These are phyloP conservation scores for Fusarium equiseti DNA, from an alignment of 2,329 filamentous ascomycete genomes.

Conservation along the genomic window DNA sequence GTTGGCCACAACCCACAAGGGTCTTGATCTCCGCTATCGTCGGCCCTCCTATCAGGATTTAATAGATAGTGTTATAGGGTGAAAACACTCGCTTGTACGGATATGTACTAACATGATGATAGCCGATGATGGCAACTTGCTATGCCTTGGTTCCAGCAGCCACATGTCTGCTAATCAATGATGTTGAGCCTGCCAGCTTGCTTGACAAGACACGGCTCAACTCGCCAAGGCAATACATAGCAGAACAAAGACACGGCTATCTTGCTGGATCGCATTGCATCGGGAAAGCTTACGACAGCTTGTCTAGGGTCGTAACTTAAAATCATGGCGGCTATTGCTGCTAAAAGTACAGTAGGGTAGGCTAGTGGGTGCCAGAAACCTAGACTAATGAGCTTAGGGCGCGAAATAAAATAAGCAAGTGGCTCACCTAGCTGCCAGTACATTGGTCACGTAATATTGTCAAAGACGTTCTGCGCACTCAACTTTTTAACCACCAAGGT, in stretches of 20 bases:
- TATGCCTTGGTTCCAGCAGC: background rate
- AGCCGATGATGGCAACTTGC: background rate
- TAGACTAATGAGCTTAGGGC: background rate
- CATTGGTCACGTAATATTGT: background rate
- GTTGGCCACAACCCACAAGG: constrained; percentile 24
- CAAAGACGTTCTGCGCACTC: background rate
- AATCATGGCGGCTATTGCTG: constrained; percentile 27
- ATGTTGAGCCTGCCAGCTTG: background rate
- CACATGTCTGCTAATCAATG: constrained; percentile 1
- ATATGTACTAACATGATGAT: background rate
- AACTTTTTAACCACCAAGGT: background rate
- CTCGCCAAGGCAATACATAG: constrained; percentile 9
- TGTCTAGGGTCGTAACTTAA: constrained; percentile 22
- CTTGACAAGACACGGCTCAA: background rate
- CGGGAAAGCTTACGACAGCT: constrained; percentile 27
- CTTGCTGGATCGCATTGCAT: constrained; percentile 9
- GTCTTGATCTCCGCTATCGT: constrained; percentile 9
- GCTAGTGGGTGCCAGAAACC: background rate
- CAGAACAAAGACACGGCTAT: constrained; percentile 24
- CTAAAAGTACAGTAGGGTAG: constrained; percentile 5
- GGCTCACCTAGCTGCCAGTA: accelerated
- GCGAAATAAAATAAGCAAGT: background rate
- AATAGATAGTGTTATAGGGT: background rate
- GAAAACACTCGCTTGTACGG: background rate
- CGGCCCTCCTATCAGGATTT: background rate